Conservation (phyloP, 768 basidiomycete species). For the Xerocomellus intermedius region DNA sequence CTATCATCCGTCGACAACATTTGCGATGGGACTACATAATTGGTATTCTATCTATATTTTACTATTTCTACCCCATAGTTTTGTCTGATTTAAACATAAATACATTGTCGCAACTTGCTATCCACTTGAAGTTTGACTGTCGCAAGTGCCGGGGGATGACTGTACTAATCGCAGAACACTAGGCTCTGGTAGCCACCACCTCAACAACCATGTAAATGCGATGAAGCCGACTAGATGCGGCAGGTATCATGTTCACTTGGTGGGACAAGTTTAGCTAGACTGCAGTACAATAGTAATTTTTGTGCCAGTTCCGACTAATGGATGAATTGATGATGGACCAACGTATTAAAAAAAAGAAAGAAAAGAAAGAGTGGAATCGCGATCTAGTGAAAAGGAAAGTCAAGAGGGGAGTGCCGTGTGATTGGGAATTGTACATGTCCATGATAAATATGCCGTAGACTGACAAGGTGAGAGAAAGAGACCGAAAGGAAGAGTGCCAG, state of each 20-base stretch:
- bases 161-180: no score
- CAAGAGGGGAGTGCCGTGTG: constrained; percentile 8
- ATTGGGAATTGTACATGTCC: constrained; percentile 31
- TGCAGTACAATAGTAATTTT: constrained; percentile 29
- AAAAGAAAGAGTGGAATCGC: neutral
- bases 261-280: constrained; percentile 14
- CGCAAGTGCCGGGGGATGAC: no score
- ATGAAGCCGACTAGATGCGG: constrained; percentile 62
- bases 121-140: no score
- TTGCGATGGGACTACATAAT: no score
- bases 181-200: no score
- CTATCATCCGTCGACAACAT: no score
- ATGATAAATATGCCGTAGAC: constrained; percentile 30
- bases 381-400: constrained; percentile 9
- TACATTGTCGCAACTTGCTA: no score
- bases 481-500: constrained; percentile 1
- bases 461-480: neutral
- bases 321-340: constrained; percentile 13
- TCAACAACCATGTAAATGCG: constrained; percentile 86
- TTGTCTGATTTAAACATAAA: no score
- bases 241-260: constrained; percentile 7
- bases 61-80: no score
- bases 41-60: no score
- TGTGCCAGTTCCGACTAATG: constrained; percentile 23
- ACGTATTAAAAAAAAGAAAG: constrained; percentile 3